Conservation (phyloP, 495 filamentous ascomycete species). For the Trichocladium uniseriatum region DNA sequence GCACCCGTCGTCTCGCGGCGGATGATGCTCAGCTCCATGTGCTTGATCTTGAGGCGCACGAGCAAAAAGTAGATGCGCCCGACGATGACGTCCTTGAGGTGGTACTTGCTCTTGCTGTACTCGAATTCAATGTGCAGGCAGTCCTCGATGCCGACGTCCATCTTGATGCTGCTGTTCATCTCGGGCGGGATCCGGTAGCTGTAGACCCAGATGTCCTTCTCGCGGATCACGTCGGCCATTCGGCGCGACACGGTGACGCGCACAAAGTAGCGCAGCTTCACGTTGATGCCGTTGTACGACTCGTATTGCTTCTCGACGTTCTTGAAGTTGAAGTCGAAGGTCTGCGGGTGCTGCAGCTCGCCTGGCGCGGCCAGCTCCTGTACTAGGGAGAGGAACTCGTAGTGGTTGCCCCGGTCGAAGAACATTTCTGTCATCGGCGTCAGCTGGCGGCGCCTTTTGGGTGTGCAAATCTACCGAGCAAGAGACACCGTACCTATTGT, state of each 20-base stretch:
- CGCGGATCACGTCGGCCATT: conserved; percentile 95
- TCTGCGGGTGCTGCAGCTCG: conserved; percentile 96
- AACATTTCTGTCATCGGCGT: conserved; percentile 71
- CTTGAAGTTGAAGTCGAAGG: conserved; percentile 99
- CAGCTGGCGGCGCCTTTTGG: too few species aligned
- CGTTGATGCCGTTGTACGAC: conserved; percentile 99
- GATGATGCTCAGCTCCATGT: conserved; percentile 99
- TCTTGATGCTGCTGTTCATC: conserved; percentile 98
- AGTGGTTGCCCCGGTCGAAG: conserved; percentile 97
- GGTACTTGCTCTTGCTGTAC: conserved; percentile 98
- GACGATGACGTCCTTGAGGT: conserved; percentile 98
- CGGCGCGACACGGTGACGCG: conserved; percentile 91
- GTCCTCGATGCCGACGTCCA: conserved; percentile 99
- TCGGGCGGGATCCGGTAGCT: conserved; percentile 96
- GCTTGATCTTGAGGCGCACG: conserved; percentile 97
- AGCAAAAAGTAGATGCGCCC: conserved; percentile 98
- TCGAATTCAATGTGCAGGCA: conserved; percentile 99
- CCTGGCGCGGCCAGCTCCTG: conserved; percentile 94
- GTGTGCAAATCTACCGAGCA: too few species aligned
- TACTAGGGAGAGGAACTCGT: conserved; percentile 93
- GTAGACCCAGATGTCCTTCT: conserved; percentile 99
- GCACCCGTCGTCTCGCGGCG: conserved; percentile 92
- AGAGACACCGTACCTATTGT: conserved; percentile 65
- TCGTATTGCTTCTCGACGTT: conserved; percentile 99
- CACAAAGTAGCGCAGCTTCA: conserved; percentile 96